A percentile compares a stretch with the other conserved stretches of the same genome.
These are phyloP conservation scores for Cardamine chenopodiifolia DNA, from an alignment of 345 rosid genomes.

Conservation along the genomic window DNA sequence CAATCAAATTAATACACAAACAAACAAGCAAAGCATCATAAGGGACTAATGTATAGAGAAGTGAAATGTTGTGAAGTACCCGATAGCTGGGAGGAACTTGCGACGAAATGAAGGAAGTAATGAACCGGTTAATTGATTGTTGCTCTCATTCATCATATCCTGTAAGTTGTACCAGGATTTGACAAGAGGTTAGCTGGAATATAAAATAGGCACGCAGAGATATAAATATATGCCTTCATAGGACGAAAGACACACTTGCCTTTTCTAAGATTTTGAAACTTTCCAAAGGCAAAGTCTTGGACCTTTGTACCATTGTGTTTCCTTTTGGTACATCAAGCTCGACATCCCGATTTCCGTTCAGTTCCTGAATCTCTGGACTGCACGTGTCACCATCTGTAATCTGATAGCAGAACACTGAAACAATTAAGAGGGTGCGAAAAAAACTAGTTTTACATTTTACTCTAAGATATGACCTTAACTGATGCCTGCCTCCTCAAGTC, in stretches of 20 bases:
- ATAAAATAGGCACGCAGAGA: neutral
- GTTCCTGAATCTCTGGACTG: slow-evolving; percentile 50
- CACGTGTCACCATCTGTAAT: slow-evolving; percentile 55
- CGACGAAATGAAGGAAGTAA: slow-evolving; percentile 17
- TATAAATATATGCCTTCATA: slow-evolving; percentile 34
- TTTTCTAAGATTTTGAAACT: slow-evolving; percentile 46
- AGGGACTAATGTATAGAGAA: slow-evolving; percentile 1
- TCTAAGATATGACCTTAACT: slow-evolving; percentile 36
- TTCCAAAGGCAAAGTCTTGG: slow-evolving; percentile 54
- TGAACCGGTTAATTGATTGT: slow-evolving; percentile 9
- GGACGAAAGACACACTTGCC: slow-evolving; percentile 41
- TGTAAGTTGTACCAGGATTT: slow-evolving; percentile 8
- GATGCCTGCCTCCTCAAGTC: slow-evolving; percentile 79
- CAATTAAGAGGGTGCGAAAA: slow-evolving; percentile 4
- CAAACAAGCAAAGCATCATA: neutral
- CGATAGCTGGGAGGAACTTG: slow-evolving; percentile 19
- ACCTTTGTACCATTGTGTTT: slow-evolving; percentile 48
- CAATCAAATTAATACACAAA: neutral
- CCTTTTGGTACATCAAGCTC: slow-evolving; percentile 43
- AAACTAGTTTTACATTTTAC: slow-evolving; percentile 7
- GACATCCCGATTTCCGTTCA: slow-evolving; percentile 34
- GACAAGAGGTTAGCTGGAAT: neutral
- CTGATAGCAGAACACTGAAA: slow-evolving; percentile 51
- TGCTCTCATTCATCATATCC: slow-evolving; percentile 26
- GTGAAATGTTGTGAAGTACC: slow-evolving; percentile 36